These are phyloP conservation scores for Penicillium polonicum DNA, from an alignment of 2,329 filamentous ascomycete species.

Conservation along the genomic window DNA sequence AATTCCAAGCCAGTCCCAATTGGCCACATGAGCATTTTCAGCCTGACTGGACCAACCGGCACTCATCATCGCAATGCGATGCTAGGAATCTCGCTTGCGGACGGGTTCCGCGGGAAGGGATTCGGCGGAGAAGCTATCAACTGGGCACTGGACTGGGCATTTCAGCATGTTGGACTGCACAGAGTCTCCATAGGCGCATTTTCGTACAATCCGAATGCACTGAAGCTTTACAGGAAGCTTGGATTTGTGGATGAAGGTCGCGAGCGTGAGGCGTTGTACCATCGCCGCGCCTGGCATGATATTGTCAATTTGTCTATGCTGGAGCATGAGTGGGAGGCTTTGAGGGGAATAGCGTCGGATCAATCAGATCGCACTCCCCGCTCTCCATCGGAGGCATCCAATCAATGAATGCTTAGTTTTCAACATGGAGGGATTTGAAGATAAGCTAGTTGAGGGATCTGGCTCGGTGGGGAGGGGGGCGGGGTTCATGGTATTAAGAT, in stretches of 20 bases:
- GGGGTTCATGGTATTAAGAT: too few species aligned
- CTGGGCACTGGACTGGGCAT: conserved; percentile 16
- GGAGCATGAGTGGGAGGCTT: conserved; percentile 6
- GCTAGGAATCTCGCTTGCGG: conserved; percentile 6
- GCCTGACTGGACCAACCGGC: not conserved
- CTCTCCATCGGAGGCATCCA: not conserved
- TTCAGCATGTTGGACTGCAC: conserved; percentile 9
- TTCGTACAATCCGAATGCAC: conserved; percentile 8
- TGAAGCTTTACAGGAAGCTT: conserved; percentile 13
- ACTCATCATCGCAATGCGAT: conserved; percentile 4
- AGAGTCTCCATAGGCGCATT: conserved; percentile 6
- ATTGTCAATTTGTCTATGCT: conserved; percentile 5
- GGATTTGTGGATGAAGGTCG: conserved; percentile 18
- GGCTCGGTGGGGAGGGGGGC: too few species aligned
- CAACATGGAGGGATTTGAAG: not conserved
- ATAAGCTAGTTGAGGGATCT: not conserved
- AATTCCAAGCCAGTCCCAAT: not conserved
- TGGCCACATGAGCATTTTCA: not conserved
- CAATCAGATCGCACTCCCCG: not conserved
- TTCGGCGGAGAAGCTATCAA: conserved; percentile 17
- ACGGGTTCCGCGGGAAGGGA: conserved; percentile 1
- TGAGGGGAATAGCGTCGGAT: not conserved
- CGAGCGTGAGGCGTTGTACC: conserved; percentile 11
- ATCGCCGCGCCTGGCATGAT: conserved; percentile 16
- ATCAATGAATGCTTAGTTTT: not conserved